Evolutionary conservation across 1,284 basidiomycete genomes (phyloP), one percentile per base, ranked within the genome.

Genomic region (Rhodofomes roseus): DNA sequence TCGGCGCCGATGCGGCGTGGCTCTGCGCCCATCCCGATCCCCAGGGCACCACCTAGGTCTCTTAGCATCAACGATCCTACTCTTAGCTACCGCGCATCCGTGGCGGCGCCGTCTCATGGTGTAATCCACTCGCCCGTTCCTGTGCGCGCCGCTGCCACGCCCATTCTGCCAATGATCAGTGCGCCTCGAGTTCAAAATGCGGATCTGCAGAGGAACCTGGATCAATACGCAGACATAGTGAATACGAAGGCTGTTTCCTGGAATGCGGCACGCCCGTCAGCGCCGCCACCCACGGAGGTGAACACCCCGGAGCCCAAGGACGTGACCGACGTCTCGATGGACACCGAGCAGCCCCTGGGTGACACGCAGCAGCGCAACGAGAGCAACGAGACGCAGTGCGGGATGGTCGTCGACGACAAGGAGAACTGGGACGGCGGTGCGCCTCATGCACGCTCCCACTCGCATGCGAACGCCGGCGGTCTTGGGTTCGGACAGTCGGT

Each of bases 401-500:
- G 18, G 14, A 39, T 31, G 12, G 63, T 59, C 2, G 56, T 37
- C 11, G 63, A 66, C 59, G 64, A 73, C 58, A 89, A 89, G 71
- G 87, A 89, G 71, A 89, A 89, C 60, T 70, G 65, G 29, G 59
- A 67, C 1, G 43, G 1, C 36, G 48, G 8, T 36, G 58, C 40
- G 25, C 9, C 62, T 58, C 22, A 34, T 41, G 22, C 56, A 14
- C 53, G 40, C 55, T 2, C 61, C 56, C 58, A 40, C 53, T 60
- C 39, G 50, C 64, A 64, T 50, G 46, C 57, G 20, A 56, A 62
- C 50, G 55, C 72, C 56, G 77, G 74, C 11, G 78, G 78, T 7
- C 66, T 81, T 27, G 80, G 81, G 29, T 74, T 79, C 53, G 78
- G 76, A 7, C 76, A 79, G 55, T 73, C 75, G 59, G 71, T 72